Conservation (phyloP, 2,329 filamentous ascomycete genomes). For the Capronia coronata region DNA sequence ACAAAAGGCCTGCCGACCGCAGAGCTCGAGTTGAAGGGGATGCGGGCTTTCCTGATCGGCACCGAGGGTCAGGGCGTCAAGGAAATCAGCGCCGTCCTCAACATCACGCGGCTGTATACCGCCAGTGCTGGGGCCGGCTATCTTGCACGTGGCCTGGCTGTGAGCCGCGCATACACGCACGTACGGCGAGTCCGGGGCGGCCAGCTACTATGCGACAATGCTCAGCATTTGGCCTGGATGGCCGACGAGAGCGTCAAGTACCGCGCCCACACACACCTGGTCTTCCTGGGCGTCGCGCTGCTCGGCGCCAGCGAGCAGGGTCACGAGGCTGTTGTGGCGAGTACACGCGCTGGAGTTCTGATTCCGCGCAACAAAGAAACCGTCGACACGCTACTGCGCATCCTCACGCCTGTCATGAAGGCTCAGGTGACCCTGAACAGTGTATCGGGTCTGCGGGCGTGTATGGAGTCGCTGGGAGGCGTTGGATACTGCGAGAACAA, state of each 20-base stretch:
- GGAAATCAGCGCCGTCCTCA: slow-evolving; percentile 63
- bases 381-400: slow-evolving; percentile 30
- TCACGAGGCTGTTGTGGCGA: slow-evolving; percentile 21
- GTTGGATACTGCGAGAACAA: slow-evolving; percentile 33
- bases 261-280: slow-evolving; percentile 19
- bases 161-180: slow-evolving; percentile 39
- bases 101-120: slow-evolving; percentile 51
- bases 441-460: slow-evolving; percentile 23
- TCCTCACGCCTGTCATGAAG: slow-evolving; percentile 34
- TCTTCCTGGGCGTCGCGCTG: slow-evolving; percentile 31
- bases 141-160: slow-evolving; percentile 38
- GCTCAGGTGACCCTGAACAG: slow-evolving; percentile 26
- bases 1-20: slow-evolving; percentile 65
- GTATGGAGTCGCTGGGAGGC: slow-evolving; percentile 33
- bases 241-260: slow-evolving; percentile 30
- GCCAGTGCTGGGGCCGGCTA: slow-evolving; percentile 35
- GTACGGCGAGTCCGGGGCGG: slow-evolving; percentile 36
- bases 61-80: slow-evolving; percentile 59
- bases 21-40: slow-evolving; percentile 59
- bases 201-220: slow-evolving; percentile 34
- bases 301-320: slow-evolving; percentile 33
- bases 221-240: slow-evolving; percentile 34
- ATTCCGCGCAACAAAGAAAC: slow-evolving; percentile 25
- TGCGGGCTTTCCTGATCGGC: slow-evolving; percentile 61
- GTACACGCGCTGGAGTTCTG: slow-evolving; percentile 19